A percentile compares a stretch with the other conserved stretches of the same genome.
Evolutionary conservation across 2,329 filamentous ascomycete genomes (phyloP).

Genomic region (Trichophyton rubrum): DNA sequence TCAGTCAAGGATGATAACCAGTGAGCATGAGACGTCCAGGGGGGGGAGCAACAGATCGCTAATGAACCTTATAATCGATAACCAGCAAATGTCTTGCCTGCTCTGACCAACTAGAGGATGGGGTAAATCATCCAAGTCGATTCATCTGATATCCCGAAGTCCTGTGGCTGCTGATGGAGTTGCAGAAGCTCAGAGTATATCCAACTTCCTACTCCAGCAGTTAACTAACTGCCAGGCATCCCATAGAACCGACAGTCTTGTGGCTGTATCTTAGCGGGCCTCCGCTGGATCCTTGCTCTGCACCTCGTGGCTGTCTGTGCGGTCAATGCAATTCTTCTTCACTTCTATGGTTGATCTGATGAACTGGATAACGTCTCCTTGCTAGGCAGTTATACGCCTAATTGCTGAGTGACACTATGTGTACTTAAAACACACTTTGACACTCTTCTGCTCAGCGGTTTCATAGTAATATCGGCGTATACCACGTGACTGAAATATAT

Average conservation of each 20-base stretch:
- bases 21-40: too few relatives aligned
- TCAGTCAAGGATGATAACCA: too few relatives aligned
- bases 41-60: neutral
- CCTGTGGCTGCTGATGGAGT: neutral
- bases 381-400: neutral
- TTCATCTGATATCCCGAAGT: neutral
- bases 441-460: neutral
- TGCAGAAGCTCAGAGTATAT: neutral
- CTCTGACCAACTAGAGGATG: neutral
- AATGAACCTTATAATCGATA: conserved; percentile 1
- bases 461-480: too few relatives aligned
- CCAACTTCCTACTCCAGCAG: neutral
- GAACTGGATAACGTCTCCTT: neutral
- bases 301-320: neutral
- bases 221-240: neutral
- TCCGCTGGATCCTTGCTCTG: neutral
- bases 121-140: neutral
- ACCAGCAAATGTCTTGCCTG: neutral
- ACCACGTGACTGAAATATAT: too few relatives aligned
- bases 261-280: neutral
- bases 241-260: neutral
- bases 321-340: neutral
- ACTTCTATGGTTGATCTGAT: neutral
- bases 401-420: too few relatives aligned
- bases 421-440: neutral